Evolutionary conservation across 306 rosid species (phyloP).

Genomic region (Fagus sylvatica): DNA sequence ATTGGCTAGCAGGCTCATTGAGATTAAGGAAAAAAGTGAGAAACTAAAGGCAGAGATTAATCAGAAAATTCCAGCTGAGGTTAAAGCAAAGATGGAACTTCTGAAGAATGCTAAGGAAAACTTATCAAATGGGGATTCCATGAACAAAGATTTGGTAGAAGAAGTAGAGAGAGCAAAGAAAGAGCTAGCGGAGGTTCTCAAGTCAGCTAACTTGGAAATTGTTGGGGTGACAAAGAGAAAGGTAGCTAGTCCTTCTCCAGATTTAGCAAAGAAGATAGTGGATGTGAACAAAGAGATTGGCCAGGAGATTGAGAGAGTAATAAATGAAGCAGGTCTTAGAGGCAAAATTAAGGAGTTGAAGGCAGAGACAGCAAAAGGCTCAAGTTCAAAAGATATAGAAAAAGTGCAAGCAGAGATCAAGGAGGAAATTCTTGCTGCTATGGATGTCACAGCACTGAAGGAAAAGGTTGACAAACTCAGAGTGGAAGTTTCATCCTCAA

Average conservation of each 20-base stretch:
- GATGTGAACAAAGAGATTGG: constrained; percentile 41
- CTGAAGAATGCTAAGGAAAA: constrained; percentile 39
- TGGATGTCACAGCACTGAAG: constrained; percentile 39
- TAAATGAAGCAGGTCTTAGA: constrained; percentile 29
- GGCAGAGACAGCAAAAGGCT: constrained; percentile 38
- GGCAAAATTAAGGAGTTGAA: constrained; percentile 43
- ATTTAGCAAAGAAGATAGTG: constrained; percentile 32
- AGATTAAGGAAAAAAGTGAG: constrained; percentile 37
- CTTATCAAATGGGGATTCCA: constrained; percentile 30
- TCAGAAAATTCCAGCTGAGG: constrained; percentile 45
- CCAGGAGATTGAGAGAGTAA: constrained; percentile 40
- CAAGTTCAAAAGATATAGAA: constrained; percentile 33
- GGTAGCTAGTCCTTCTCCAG: constrained; percentile 15
- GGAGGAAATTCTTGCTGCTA: constrained; percentile 43
- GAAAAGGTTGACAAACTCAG: constrained; percentile 41
- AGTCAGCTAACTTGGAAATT: constrained; percentile 49
- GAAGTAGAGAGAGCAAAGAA: constrained; percentile 36
- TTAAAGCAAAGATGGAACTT: constrained; percentile 37
- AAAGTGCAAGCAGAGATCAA: constrained; percentile 37
- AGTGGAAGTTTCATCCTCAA: constrained; percentile 26
- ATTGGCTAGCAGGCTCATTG: constrained; percentile 34
- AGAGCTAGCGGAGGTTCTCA: constrained; percentile 44
- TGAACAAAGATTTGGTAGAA: constrained; percentile 29
- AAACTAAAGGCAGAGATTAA: constrained; percentile 48
- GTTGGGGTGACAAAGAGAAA: constrained; percentile 40